Percentiles rank a stretch among this genome's conserved stretches.
Evolutionary conservation across 192 early-diverging fungal species (phyloP).

Genomic region (Coemansia umbellata): DNA sequence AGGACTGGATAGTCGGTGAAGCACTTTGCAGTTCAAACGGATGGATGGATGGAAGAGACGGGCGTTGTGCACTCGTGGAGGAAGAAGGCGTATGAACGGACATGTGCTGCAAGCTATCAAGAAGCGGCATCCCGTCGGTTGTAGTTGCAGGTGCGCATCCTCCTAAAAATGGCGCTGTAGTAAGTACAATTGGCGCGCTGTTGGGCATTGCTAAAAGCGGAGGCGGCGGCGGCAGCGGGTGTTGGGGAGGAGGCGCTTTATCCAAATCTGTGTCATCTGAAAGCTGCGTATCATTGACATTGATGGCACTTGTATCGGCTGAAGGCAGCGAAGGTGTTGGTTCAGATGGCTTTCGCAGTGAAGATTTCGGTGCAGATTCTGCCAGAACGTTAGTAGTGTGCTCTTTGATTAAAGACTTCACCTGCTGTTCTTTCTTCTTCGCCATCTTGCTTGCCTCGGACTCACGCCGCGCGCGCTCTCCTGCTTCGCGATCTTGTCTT

Average conservation of each 20-base stretch:
- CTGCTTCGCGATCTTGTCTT: slow-evolving; percentile 5
- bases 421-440: slow-evolving; percentile 1
- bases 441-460: slow-evolving; percentile 1
- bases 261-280: not conserved
- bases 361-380: not conserved
- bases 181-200: not conserved
- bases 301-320: not conserved
- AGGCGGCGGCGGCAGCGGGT: not conserved
- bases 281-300: not conserved
- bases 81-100: slow-evolving; percentile 8
- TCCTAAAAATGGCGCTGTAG: not conserved
- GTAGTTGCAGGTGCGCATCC: not conserved
- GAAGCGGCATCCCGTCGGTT: slow-evolving; percentile 7
- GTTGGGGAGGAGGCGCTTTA: not conserved
- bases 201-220: not conserved
- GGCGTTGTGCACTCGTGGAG: slow-evolving; percentile 10
- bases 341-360: not conserved
- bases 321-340: not conserved
- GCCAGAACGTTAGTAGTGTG: no score
- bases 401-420: not conserved
- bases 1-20: slow-evolving; percentile 2
- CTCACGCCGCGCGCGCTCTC: slow-evolving; percentile 2
- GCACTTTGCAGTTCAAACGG: slow-evolving; percentile 1
- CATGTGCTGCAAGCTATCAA: slow-evolving; percentile 19
- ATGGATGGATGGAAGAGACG: slow-evolving; percentile 21